phyloP scores from a whole-genome alignment of 371 early-diverging fungal species.

The Mucor racemosus region DNA sequence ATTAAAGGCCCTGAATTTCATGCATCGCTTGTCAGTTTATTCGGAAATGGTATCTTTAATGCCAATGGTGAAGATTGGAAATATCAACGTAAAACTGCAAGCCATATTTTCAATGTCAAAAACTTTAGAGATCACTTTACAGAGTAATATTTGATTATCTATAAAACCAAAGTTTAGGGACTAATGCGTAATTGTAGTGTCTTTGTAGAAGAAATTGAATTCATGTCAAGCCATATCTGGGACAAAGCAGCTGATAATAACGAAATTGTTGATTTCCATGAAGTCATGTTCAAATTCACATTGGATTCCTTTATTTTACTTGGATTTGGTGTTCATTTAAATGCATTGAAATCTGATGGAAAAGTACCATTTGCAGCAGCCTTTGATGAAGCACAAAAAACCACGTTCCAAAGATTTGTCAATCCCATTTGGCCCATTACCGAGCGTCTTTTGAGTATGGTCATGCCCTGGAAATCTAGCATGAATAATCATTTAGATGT shows the following conservation, averaged over 20 bases:
- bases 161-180: no score
- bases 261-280: constrained; percentile 58
- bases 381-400: constrained; percentile 53
- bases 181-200: constrained; percentile 20
- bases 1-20: constrained; percentile 38
- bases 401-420: constrained; percentile 49
- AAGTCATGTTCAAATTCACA: constrained; percentile 60
- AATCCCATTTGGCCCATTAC: constrained; percentile 58
- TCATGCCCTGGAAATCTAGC: constrained; percentile 38
- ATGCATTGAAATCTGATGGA: constrained; percentile 33
- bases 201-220: constrained; percentile 37
- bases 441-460: constrained; percentile 35
- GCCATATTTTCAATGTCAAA: constrained; percentile 56
- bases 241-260: constrained; percentile 38
- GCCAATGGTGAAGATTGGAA: constrained; percentile 49
- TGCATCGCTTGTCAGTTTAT: constrained; percentile 15
- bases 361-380: constrained; percentile 55
- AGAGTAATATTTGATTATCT: constrained; percentile 29
- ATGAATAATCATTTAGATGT: constrained; percentile 50
- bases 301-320: constrained; percentile 62
- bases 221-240: constrained; percentile 30
- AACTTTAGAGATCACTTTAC: constrained; percentile 58
- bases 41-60: constrained; percentile 47
- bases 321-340: constrained; percentile 54
- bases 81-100: constrained; percentile 45